Evolutionary conservation across 306 rosid species (phyloP), one percentile per base, ranked within the genome.

Genomic region (Mimosa bimucronata): DNA sequence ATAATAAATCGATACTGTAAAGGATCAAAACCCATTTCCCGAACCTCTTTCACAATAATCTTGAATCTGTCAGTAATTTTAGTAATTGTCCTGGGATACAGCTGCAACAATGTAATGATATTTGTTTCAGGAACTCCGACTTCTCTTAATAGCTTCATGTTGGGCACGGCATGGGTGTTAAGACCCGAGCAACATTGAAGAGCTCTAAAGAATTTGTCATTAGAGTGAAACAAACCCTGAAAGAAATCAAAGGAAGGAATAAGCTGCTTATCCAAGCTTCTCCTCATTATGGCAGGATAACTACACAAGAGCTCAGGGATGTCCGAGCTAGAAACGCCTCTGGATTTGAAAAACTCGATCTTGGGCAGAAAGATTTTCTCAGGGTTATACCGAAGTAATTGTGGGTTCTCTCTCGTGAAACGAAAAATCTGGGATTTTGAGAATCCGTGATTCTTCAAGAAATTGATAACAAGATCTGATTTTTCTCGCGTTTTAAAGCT

Each of bases 281-380:
- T 58, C 0, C 0, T 8, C 62, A 79, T 13, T 23, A 70, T 42
- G 5, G 0, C 0, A 57, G 82, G 82, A 29, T 0, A 29, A 0
- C 12, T 1, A 6, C 3, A 0, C 31, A 71, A 13, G 64, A 71
- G 16, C 14, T 2, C 28, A 42, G 15, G 25, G 5, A 79, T 29
- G 19, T 60, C 3, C 0, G 71, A 37, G 3, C 28, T 8, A 5
- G 10, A 18, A 44, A 79, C 8, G 13, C 77, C 82, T 57, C 14
- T 71, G 61, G 82, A 79, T 67, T 28, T 79, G 3, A 79, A 70
- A 71, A 70, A 70, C 11, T 79, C 82, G 9, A 79, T 28, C 40
- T 31, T 65, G 7, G 70, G 70, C 0, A 65, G 44, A 3, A 65
- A 16, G 44, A 21, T 7, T 31, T 30, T 79, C 25, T 65, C 25